Percentiles rank a stretch among this genome's conserved stretches.
Conservation (phyloP, 352 stramenopile genomes). For the Globisporangium megalacanthum region DNA sequence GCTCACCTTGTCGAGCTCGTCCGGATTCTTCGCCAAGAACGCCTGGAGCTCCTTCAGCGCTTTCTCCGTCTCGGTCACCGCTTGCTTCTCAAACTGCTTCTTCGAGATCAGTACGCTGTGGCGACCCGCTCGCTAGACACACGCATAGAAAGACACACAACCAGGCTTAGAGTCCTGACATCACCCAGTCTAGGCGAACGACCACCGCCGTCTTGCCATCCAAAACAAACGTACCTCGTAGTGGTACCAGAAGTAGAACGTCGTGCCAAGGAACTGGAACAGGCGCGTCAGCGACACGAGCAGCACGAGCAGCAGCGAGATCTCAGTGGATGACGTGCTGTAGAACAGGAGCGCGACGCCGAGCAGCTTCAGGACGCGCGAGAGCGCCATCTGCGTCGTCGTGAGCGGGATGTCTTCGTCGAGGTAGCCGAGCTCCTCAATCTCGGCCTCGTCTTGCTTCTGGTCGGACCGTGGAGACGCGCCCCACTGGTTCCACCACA, state of each 20-base stretch:
- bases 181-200: too few species aligned
- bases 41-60: constrained; percentile 58
- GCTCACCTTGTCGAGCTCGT: constrained; percentile 70
- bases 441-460: constrained; percentile 54
- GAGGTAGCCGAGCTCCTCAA: constrained; percentile 62
- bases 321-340: constrained; percentile 75
- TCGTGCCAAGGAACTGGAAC: constrained; percentile 65
- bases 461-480: constrained; percentile 39
- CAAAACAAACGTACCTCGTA: constrained; percentile 36
- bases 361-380: constrained; percentile 47
- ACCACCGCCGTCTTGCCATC: not conserved
- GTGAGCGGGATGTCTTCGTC: constrained; percentile 60
- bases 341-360: constrained; percentile 72
- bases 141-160: not conserved
- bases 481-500: constrained; percentile 87
- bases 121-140: constrained; percentile 22
- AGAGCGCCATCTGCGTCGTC: constrained; percentile 59
- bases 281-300: constrained; percentile 61
- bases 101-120: constrained; percentile 71
- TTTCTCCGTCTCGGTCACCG: constrained; percentile 65
- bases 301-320: constrained; percentile 65
- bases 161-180: constrained; percentile 14
- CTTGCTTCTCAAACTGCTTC: constrained; percentile 66
- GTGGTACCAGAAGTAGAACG: constrained; percentile 82
- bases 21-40: constrained; percentile 63